Base-by-base conservation (phyloP, 2,329 filamentous ascomycete species). In the Botrytis cinerea region DNA sequence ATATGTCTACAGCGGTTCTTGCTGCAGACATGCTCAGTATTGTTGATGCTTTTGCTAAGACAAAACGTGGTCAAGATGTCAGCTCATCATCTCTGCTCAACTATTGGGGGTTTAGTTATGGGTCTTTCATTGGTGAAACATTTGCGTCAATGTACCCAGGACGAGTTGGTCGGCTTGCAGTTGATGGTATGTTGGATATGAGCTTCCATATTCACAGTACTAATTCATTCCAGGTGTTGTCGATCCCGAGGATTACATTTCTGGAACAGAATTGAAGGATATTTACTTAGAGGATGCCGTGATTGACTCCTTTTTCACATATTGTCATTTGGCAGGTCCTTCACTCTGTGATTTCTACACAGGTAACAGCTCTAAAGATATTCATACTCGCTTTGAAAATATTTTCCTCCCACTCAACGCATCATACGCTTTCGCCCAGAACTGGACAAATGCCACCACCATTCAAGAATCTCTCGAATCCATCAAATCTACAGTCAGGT, bases 91-190 rank as follows among this genome's bases (percentile, higher is more conserved):
- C 60, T 10, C 14, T 75, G 64, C 75, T 87, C 43, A 84, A 85
- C 76, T 87, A 86, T 75, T 84, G 84, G 79, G 85, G 86, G 0
- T 83, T 87, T 66, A 87, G 85, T 6, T 88, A 88, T 73, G 84
- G 84, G 2, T 84, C 82, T 2, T 76, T 83, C 14, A 78, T 85
- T 4, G 84, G 84, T 1, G 82, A 83, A 60, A 83, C 81, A 1
- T 84, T 85, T 72, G 84, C 84, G 18, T 82, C 82, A 0, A 82
- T 85, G 81, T 84, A 82, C 74, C 84, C 84, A 1, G 79, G 79
- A 1, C 79, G 81, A 28, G 78, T 86, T 16, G 84, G 83, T 0
- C 81, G 84, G 12, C 74, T 86, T 40, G 79, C 85, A 14, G 40
- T 77, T 14, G 78, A 79, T 66, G 78, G 76, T 60, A 60, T 35